Evolutionary conservation across 345 rosid species (phyloP).

Genomic region (Citrus trifoliata): DNA sequence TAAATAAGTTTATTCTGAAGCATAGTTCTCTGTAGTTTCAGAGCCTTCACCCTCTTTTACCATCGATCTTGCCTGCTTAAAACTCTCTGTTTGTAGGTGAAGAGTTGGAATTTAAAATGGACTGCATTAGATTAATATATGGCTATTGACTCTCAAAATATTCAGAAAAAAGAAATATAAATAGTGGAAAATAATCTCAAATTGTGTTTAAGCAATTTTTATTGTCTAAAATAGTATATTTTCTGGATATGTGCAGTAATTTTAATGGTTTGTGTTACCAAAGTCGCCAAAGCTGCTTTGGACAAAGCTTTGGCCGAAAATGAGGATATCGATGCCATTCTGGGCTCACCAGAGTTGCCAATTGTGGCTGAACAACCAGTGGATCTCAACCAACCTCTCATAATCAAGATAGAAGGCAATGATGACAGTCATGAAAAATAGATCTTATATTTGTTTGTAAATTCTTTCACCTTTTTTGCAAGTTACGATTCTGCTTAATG

Average conservation of each 20-base stretch:
- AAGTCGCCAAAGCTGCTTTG: constrained; percentile 78
- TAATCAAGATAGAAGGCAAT: constrained; percentile 65
- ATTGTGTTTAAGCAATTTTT: constrained; percentile 2
- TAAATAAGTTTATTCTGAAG: background rate
- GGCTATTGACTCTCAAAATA: background rate
- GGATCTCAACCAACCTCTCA: constrained; percentile 64
- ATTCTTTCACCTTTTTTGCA: constrained; percentile 23
- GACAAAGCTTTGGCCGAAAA: constrained; percentile 92
- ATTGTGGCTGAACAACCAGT: constrained; percentile 31
- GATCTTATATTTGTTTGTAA: constrained; percentile 25
- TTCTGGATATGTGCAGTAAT: constrained; percentile 50
- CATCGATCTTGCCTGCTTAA: background rate
- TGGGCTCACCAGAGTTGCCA: constrained; percentile 42
- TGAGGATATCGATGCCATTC: constrained; percentile 46
- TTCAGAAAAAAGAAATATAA: background rate
- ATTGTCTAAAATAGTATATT: constrained; percentile 3
- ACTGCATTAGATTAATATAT: background rate
- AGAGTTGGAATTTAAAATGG: background rate
- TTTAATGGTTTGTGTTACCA: constrained; percentile 69
- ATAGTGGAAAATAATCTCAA: background rate
- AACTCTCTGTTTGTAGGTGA: background rate
- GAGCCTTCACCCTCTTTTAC: background rate
- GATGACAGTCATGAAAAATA: constrained; percentile 41
- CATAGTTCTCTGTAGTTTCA: background rate
- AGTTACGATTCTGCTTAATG: background rate